phyloP scores from a whole-genome alignment of 192 early-diverging fungal genomes.

The Entomortierella parvispora region DNA sequence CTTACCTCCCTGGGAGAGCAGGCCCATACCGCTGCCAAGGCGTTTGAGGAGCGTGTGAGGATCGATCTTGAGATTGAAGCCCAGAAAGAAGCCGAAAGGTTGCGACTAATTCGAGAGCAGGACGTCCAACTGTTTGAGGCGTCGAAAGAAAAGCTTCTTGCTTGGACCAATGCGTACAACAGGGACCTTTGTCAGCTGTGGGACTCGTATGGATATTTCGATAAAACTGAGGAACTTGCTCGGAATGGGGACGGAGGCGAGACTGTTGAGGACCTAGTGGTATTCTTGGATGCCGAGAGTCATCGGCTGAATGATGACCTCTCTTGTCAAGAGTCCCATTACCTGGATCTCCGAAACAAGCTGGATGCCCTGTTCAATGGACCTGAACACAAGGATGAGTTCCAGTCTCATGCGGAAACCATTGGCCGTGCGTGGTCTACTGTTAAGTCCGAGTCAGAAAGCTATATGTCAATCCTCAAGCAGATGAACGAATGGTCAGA shows the following conservation, averaged over 20 bases:
- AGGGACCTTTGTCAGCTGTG: conserved; percentile 23
- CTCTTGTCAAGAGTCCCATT: conserved; percentile 6
- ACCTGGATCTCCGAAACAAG: conserved; percentile 17
- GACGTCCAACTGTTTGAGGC: conserved; percentile 27
- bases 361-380: conserved; percentile 4
- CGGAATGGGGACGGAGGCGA: background rate
- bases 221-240: conserved; percentile 2
- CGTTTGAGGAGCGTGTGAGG: conserved; percentile 26
- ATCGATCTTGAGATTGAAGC: conserved; percentile 27
- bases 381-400: conserved; percentile 5
- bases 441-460: conserved; percentile 14
- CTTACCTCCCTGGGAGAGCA: conserved; percentile 14
- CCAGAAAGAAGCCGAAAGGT: conserved; percentile 21
- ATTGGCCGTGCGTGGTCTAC: conserved; percentile 28
- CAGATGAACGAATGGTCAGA: conserved; percentile 42
- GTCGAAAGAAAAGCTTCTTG: conserved; percentile 28
- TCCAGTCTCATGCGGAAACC: conserved; percentile 7
- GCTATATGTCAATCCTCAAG: conserved; percentile 22
- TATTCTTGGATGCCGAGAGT: conserved; percentile 10
- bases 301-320: conserved; percentile 8
- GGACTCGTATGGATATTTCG: conserved; percentile 19
- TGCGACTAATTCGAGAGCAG: conserved; percentile 18
- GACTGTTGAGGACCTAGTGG: conserved; percentile 2
- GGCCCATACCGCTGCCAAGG: conserved; percentile 4
- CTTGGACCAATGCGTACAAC: conserved; percentile 23